Conservation (phyloP, 1,284 basidiomycete genomes). For the Pyrrhoderma noxium region DNA sequence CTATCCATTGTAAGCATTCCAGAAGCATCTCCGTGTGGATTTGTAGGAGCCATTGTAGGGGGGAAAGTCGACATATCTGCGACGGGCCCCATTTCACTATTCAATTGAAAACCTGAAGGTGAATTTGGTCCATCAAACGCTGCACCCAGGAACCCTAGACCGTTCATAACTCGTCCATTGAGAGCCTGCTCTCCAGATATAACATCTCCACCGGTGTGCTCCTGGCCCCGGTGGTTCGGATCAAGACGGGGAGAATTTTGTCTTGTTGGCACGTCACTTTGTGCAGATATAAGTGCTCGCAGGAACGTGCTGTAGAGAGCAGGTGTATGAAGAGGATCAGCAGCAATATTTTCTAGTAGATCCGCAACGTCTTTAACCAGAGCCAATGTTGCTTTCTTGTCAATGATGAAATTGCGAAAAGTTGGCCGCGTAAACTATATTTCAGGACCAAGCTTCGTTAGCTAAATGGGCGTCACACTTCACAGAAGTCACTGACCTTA, state of each 20-base stretch:
- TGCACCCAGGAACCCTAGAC: slow-evolving; percentile 19
- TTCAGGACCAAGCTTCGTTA: slow-evolving; percentile 19
- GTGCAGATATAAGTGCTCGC: slow-evolving; percentile 65
- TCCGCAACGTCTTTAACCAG: slow-evolving; percentile 78
- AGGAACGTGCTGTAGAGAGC: slow-evolving; percentile 83
- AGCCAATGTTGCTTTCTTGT: slow-evolving; percentile 63
- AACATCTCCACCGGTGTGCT: slow-evolving; percentile 1
- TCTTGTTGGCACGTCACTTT: slow-evolving; percentile 33
- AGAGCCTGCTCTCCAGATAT: slow-evolving; percentile 21
- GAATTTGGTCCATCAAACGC: slow-evolving; percentile 17
- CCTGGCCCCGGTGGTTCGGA: slow-evolving; percentile 9
- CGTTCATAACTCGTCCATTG: slow-evolving; percentile 15
- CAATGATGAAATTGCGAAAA: slow-evolving; percentile 69
- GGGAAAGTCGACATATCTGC: slow-evolving; percentile 75
- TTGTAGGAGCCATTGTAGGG: slow-evolving; percentile 61
- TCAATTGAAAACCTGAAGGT: slow-evolving; percentile 56
- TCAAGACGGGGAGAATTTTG: slow-evolving; percentile 12
- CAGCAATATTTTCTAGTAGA: slow-evolving; percentile 66
- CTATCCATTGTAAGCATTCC: slow-evolving; percentile 69
- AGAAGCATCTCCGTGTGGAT: slow-evolving; percentile 37
- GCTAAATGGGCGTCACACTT: slow-evolving; percentile 22
- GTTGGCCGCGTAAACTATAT: slow-evolving; percentile 71
- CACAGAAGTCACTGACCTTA: slow-evolving; percentile 50
- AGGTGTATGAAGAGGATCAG: slow-evolving; percentile 73
- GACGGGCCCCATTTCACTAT: slow-evolving; percentile 73